Percentiles rank a stretch among this genome's conserved stretches.
phyloP scores from a whole-genome alignment of 108 stramenopile genomes.

The Cyclotella kingstonii region DNA sequence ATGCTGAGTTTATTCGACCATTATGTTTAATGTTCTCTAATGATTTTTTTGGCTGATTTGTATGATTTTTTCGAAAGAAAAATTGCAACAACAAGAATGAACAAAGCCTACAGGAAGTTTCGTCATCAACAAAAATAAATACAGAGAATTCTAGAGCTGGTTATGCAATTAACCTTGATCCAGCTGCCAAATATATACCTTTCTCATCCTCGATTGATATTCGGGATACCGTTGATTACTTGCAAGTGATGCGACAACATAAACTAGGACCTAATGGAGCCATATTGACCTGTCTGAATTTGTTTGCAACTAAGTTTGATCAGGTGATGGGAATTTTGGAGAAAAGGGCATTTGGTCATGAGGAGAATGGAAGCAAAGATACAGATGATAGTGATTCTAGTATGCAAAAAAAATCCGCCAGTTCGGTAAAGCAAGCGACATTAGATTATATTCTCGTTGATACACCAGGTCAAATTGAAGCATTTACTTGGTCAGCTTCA shows the following conservation, averaged over 20 bases:
- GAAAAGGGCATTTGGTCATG: slow-evolving; percentile 53
- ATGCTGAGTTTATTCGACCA: too few species aligned
- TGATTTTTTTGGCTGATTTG: too few species aligned
- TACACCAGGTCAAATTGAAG: slow-evolving; percentile 99
- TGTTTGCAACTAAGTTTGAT: slow-evolving; percentile 98
- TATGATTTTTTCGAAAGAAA: too few species aligned
- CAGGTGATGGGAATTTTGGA: slow-evolving; percentile 95
- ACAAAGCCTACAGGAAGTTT: background rate
- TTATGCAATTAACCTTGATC: slow-evolving; percentile 97
- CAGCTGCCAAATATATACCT: slow-evolving; percentile 90
- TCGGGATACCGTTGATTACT: slow-evolving; percentile 98
- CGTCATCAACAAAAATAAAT: background rate
- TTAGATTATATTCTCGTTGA: slow-evolving; percentile 92
- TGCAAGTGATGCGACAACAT: slow-evolving; percentile 98
- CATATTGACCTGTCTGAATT: slow-evolving; percentile 96
- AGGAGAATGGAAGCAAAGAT: slow-evolving; percentile 1
- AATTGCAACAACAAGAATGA: background rate
- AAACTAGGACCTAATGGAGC: slow-evolving; percentile 98
- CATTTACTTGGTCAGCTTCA: slow-evolving; percentile 99
- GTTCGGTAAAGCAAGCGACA: slow-evolving; percentile 1
- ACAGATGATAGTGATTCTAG: background rate
- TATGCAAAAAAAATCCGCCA: background rate
- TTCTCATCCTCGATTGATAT: slow-evolving; percentile 97
- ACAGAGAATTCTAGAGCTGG: slow-evolving; percentile 21
- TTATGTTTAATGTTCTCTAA: too few species aligned